These are phyloP conservation scores for Plectosphaerella sp. DNA, from an alignment of 2,329 filamentous ascomycete genomes.

Conservation along the genomic window DNA sequence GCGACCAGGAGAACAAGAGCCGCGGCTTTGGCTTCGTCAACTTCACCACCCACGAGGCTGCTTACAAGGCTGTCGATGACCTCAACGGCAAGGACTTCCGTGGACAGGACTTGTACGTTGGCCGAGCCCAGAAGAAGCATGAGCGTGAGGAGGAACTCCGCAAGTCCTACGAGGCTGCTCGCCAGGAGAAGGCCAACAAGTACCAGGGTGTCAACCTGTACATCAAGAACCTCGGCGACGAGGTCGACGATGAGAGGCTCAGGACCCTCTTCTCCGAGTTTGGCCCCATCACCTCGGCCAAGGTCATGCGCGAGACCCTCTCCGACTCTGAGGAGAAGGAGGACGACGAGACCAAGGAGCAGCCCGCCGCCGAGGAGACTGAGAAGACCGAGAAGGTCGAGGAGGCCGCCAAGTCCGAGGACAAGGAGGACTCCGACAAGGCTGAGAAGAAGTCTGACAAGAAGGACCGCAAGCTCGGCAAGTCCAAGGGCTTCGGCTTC, in stretches of 20 bases:
- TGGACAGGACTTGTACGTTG: constrained; percentile 94
- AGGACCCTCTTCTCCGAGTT: constrained; percentile 88
- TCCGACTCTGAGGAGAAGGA: constrained; percentile 52
- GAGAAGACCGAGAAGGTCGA: constrained; percentile 41
- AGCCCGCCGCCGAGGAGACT: constrained; percentile 34
- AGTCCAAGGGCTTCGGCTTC: constrained; percentile 99
- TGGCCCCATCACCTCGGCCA: constrained; percentile 94
- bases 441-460: constrained; percentile 57
- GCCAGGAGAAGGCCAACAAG: constrained; percentile 97
- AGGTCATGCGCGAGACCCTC: constrained; percentile 91
- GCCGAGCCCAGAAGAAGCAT: constrained; percentile 99
- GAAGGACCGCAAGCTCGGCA: constrained; percentile 72
- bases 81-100: constrained; percentile 91
- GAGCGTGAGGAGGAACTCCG: constrained; percentile 99
- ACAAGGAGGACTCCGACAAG: constrained; percentile 38
- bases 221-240: constrained; percentile 98
- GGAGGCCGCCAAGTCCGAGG: constrained; percentile 30
- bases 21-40: constrained; percentile 96
- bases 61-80: constrained; percentile 80
- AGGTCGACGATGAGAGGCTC: constrained; percentile 96
- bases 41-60: constrained; percentile 87
- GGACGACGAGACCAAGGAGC: constrained; percentile 47
- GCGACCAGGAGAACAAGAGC: constrained; percentile 85
- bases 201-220: constrained; percentile 99
- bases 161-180: constrained; percentile 96